phyloP scores from a whole-genome alignment of 78 protist genomes.

The Chrysochromulina parva region DNA sequence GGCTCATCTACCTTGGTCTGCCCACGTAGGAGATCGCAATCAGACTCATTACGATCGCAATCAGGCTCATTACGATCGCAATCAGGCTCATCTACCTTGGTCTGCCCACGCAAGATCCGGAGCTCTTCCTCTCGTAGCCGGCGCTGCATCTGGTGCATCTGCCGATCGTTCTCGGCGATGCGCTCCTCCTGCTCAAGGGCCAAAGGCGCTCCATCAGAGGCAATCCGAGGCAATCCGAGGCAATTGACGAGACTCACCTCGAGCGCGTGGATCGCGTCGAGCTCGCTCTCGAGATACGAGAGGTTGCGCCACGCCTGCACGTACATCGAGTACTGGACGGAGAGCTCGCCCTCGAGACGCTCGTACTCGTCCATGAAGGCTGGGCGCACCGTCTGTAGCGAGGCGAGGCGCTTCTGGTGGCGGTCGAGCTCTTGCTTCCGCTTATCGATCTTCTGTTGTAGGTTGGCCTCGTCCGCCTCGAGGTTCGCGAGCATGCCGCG shows the following conservation, averaged over 20 bases:
- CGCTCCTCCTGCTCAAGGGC: no score
- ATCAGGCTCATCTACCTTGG: background rate
- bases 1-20: no score
- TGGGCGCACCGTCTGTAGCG: conserved; percentile 36
- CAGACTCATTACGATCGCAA: no score
- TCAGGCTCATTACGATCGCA: no score
- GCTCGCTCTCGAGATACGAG: conserved; percentile 3
- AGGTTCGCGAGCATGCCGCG: background rate
- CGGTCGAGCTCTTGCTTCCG: conserved; percentile 19
- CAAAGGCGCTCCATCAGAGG: no score
- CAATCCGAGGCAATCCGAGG: no score
- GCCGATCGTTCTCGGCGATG: background rate
- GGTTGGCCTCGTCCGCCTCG: background rate
- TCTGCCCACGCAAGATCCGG: background rate
- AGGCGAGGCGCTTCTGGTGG: conserved; percentile 15
- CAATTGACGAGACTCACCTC: no score
- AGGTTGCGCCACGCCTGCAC: background rate
- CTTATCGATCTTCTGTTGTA: conserved; percentile 16
- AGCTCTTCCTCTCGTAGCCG: conserved; percentile 19
- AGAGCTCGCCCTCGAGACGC: background rate
- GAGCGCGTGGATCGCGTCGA: background rate
- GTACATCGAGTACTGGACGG: background rate
- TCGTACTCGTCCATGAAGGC: conserved; percentile 48
- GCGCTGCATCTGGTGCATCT: background rate
- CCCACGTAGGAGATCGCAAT: no score